A percentile compares a stretch with the other conserved stretches of the same genome.
These are phyloP conservation scores for Monosporascus cannonballus DNA, from an alignment of 2,329 filamentous ascomycete genomes.

Conservation along the genomic window DNA sequence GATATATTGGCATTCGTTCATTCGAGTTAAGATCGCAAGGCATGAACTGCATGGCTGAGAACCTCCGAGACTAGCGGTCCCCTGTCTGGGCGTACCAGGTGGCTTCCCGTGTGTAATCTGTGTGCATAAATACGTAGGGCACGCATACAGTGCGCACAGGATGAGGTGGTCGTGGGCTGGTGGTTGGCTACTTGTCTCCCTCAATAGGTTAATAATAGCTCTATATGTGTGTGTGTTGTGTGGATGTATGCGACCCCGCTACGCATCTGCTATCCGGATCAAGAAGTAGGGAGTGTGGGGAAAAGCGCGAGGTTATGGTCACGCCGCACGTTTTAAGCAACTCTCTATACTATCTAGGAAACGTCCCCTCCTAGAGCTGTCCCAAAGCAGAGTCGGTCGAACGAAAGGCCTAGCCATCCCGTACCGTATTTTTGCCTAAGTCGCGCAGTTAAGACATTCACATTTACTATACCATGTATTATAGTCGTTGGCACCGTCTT, in stretches of 20 bases:
- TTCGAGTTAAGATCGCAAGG: background rate
- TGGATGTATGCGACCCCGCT: background rate
- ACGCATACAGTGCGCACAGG: too few species aligned
- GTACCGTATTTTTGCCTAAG: too few species aligned
- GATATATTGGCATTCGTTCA: too few species aligned
- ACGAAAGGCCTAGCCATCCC: too few species aligned
- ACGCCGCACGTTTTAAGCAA: background rate
- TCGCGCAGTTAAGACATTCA: too few species aligned
- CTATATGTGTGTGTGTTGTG: background rate
- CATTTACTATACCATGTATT: too few species aligned
- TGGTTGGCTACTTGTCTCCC: background rate
- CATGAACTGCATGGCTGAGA: background rate
- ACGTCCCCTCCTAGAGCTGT: background rate
- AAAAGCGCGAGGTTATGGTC: background rate
- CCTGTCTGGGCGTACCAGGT: too few species aligned
- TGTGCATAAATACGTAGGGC: too few species aligned
- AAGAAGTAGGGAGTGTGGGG: background rate
- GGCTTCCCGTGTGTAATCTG: too few species aligned
- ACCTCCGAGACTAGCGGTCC: background rate
- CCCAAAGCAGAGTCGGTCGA: background rate
- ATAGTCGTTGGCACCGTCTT: too few species aligned
- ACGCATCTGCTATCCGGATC: background rate
- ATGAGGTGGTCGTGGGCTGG: background rate
- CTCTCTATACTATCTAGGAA: background rate
- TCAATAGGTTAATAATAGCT: background rate